A percentile compares a stretch with the other conserved stretches of the same genome.
These are phyloP conservation scores for Diaporthe velutina DNA, from an alignment of 2,329 filamentous ascomycete genomes.

Conservation along the genomic window DNA sequence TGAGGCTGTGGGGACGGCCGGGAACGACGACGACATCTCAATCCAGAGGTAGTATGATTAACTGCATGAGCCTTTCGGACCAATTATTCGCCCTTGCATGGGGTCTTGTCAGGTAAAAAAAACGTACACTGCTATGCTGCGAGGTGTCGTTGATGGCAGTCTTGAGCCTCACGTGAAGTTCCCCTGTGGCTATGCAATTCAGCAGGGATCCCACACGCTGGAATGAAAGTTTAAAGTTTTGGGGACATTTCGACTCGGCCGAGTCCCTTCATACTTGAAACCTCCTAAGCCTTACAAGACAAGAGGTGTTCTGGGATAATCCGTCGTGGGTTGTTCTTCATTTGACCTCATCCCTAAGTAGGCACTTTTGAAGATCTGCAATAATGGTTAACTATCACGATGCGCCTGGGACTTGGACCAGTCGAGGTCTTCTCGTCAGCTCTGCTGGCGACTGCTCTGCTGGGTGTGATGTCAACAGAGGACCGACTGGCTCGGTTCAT, in stretches of 20 bases:
- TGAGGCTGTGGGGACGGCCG: not conserved
- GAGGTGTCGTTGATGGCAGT: not conserved
- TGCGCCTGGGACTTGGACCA: not conserved
- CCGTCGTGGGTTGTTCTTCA: not conserved
- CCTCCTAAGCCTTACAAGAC: constrained; percentile 22
- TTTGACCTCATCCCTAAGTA: not conserved
- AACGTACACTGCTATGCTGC: not conserved
- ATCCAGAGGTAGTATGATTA: not conserved
- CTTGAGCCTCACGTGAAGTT: not conserved
- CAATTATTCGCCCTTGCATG: too few relatives aligned
- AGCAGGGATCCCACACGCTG: constrained; percentile 3
- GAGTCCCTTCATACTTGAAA: constrained; percentile 23
- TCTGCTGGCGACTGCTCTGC: not conserved
- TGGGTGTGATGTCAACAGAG: not conserved
- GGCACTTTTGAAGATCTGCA: not conserved
- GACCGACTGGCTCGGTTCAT: not conserved
- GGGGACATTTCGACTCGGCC: not conserved
- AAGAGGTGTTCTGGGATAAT: constrained; percentile 2
- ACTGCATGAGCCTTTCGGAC: not conserved
- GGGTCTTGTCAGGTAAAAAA: not conserved
- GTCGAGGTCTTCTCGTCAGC: not conserved
- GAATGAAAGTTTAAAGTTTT: not conserved
- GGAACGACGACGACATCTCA: constrained; percentile 3
- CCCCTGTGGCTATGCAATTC: not conserved
- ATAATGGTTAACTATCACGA: not conserved